These are phyloP conservation scores for Apiospora marii DNA, from an alignment of 2,329 filamentous ascomycete genomes.

Conservation along the genomic window DNA sequence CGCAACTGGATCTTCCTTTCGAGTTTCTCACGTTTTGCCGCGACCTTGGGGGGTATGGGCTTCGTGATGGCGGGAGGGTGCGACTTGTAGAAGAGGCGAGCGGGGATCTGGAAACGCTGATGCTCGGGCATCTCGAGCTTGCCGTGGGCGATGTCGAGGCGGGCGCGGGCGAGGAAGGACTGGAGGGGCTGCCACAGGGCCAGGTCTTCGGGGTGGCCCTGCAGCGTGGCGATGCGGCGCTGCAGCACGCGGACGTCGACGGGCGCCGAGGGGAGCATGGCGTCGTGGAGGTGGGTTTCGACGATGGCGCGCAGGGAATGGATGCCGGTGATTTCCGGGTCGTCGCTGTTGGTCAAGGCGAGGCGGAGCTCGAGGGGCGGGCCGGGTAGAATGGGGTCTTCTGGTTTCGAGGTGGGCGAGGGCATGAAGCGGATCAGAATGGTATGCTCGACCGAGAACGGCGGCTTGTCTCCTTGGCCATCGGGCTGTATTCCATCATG, in stretches of 20 bases:
- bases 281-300: slow-evolving; percentile 48
- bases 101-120: slow-evolving; percentile 43
- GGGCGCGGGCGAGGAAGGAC: slow-evolving; percentile 53
- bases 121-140: slow-evolving; percentile 48
- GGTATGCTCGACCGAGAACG: slow-evolving; percentile 39
- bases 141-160: slow-evolving; percentile 54
- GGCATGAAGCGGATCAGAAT: slow-evolving; percentile 58
- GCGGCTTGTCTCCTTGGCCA: slow-evolving; percentile 25
- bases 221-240: slow-evolving; percentile 43
- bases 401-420: slow-evolving; percentile 34
- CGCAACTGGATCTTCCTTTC: neutral
- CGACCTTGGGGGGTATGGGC: neutral
- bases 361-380: slow-evolving; percentile 49
- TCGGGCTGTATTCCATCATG: slow-evolving; percentile 25
- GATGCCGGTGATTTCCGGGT: slow-evolving; percentile 36
- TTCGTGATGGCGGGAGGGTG: neutral
- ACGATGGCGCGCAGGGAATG: slow-evolving; percentile 49
- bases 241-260: slow-evolving; percentile 59
- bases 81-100: slow-evolving; percentile 32
- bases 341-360: slow-evolving; percentile 43
- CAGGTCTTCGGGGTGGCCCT: slow-evolving; percentile 38
- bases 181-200: slow-evolving; percentile 45
- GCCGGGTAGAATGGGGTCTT: slow-evolving; percentile 35
- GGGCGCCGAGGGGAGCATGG: slow-evolving; percentile 53
- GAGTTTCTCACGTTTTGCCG: neutral